Conservation (phyloP, 768 basidiomycete species). For the Coprinopsis strossmayeri region DNA sequence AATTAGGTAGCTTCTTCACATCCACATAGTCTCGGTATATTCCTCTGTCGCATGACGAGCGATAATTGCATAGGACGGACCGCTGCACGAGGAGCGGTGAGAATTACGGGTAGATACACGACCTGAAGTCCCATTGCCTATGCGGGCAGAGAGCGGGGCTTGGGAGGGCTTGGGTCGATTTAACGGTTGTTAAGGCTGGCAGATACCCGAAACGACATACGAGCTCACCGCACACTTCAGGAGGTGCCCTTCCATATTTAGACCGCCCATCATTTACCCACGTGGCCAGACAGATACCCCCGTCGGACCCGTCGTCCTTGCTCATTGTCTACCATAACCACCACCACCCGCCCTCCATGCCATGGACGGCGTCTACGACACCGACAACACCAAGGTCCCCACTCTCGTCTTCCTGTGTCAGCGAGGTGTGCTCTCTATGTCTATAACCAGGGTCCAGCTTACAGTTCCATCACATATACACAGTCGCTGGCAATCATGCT, state of each 20-base stretch:
- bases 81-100: not conserved
- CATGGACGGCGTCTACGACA: slow-evolving; percentile 17
- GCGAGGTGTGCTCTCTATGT: slow-evolving; percentile 43
- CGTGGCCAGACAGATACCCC: not conserved
- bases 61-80: not conserved
- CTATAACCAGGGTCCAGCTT: not conserved
- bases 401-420: slow-evolving; percentile 67
- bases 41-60: not conserved
- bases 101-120: too few species aligned
- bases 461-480: not conserved
- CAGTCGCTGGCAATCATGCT: slow-evolving; percentile 55
- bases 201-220: slow-evolving; percentile 5
- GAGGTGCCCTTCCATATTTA: too few species aligned
- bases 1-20: not conserved
- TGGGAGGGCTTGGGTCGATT: not conserved
- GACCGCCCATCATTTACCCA: not conserved
- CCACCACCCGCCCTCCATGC: slow-evolving; percentile 1
- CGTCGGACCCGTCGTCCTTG: not conserved
- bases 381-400: slow-evolving; percentile 39
- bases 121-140: too few species aligned
- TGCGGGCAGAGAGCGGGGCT: too few species aligned
- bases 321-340: slow-evolving; percentile 1
- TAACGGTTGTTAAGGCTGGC: slow-evolving; percentile 8
- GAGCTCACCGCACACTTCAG: too few species aligned
- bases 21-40: not conserved